Conservation (phyloP, 164 flowering plant genomes). For the Annona cherimola region DNA sequence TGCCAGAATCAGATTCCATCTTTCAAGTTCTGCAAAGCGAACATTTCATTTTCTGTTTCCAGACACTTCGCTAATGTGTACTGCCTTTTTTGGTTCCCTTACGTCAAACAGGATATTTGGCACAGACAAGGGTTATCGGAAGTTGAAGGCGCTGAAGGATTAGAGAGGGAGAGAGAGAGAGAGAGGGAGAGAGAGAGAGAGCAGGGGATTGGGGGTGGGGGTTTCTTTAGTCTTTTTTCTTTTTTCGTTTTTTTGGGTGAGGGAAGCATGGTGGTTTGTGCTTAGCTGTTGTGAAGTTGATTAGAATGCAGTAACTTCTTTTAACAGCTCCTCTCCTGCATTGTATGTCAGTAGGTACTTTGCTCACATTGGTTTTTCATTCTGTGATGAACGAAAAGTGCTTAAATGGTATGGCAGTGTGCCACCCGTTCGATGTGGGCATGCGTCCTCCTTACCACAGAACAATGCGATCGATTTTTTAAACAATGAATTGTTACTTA, state of each 20-base stretch:
- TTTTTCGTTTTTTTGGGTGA: background rate
- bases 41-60: background rate
- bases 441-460: background rate
- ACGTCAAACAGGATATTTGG: constrained; percentile 73
- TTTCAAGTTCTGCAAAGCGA: background rate
- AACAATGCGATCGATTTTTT: too few relatives aligned
- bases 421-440: background rate
- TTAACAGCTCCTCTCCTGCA: background rate
- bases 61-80: background rate
- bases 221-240: too few relatives aligned
- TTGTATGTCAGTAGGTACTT: background rate
- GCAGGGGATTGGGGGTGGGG: too few relatives aligned
- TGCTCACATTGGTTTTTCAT: constrained; percentile 2
- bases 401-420: background rate
- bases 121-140: constrained; percentile 86
- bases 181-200: too few relatives aligned
- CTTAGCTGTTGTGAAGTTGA: background rate
- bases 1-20: constrained; percentile 3
- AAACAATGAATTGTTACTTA: too few relatives aligned
- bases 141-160: constrained; percentile 65
- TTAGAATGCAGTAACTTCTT: background rate
- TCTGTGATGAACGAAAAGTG: background rate
- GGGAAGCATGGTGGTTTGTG: background rate
- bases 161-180: constrained; percentile 26
- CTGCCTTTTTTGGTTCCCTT: background rate